Evolutionary conservation across 805 yeast genomes (phyloP).

Genomic region (Cyberlindnera saturnus): DNA sequence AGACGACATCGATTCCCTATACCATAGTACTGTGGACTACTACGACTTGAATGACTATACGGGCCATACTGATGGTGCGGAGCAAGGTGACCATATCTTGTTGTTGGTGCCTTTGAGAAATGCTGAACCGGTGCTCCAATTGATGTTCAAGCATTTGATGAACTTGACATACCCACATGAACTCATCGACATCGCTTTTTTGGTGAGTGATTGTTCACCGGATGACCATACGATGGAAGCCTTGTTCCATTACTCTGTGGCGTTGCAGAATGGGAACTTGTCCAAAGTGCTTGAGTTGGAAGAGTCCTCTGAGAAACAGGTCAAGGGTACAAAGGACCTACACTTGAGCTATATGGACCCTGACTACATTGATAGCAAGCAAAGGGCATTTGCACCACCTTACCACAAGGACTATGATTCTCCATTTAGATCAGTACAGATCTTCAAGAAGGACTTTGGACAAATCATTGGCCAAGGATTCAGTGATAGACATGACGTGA

Average conservation of each 20-base stretch:
- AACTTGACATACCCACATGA: constrained; percentile 80
- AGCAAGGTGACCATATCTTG: constrained; percentile 55
- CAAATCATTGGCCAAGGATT: constrained; percentile 83
- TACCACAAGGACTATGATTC: constrained; percentile 54
- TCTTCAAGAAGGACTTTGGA: constrained; percentile 79
- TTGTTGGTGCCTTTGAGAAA: constrained; percentile 73
- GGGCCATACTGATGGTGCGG: constrained; percentile 46
- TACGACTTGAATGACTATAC: constrained; percentile 56
- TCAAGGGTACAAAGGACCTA: constrained; percentile 53
- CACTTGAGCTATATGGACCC: constrained; percentile 67
- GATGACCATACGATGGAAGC: constrained; percentile 62
- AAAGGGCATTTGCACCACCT: constrained; percentile 58
- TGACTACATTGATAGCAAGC: constrained; percentile 50
- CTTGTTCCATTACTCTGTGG: constrained; percentile 56
- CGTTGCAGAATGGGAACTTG: constrained; percentile 66
- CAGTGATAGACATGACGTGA: constrained; percentile 76
- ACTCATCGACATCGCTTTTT: constrained; percentile 71
- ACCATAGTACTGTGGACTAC: constrained; percentile 45
- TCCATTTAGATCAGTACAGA: constrained; percentile 75
- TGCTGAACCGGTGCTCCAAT: constrained; percentile 69
- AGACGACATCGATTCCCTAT: constrained; percentile 31
- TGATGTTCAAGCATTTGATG: constrained; percentile 82
- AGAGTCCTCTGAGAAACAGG: constrained; percentile 31
- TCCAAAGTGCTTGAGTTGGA: constrained; percentile 37
- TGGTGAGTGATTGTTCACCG: constrained; percentile 73